Percentiles rank a stretch among this genome's conserved stretches.
These are phyloP conservation scores for Athelia sp. DNA, from an alignment of 1,284 basidiomycete species.

Conservation along the genomic window DNA sequence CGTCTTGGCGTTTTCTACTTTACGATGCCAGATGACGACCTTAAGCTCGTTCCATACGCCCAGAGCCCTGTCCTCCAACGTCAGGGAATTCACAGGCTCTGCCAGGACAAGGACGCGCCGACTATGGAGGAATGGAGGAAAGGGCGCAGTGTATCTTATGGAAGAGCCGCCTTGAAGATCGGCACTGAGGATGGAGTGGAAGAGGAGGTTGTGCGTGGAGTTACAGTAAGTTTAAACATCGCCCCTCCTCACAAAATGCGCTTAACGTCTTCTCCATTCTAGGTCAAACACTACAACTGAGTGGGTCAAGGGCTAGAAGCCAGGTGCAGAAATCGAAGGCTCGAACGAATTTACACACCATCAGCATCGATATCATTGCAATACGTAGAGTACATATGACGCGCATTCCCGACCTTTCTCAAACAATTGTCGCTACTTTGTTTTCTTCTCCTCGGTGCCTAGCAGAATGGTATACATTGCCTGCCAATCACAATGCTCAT, in stretches of 20 bases:
- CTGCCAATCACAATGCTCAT: no score
- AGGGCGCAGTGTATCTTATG: constrained; percentile 32
- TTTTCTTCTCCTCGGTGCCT: no score
- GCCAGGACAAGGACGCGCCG: constrained; percentile 27
- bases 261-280: constrained; percentile 1
- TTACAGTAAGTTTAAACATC: not conserved
- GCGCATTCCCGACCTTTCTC: no score
- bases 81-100: constrained; percentile 25
- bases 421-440: no score
- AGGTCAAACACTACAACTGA: not conserved
- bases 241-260: not conserved
- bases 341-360: no score
- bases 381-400: no score
- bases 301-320: no score
- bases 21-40: constrained; percentile 23
- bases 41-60: constrained; percentile 23
- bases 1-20: constrained; percentile 41
- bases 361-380: no score
- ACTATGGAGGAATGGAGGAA: constrained; percentile 37
- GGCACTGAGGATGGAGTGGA: constrained; percentile 29
- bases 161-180: constrained; percentile 25
- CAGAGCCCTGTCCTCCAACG: constrained; percentile 25
- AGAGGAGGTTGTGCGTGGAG: constrained; percentile 36
- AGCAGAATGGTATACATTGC: no score
- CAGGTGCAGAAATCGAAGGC: no score